These are phyloP conservation scores for Termitomyces sp. DNA, from an alignment of 768 basidiomycete species.

Conservation along the genomic window DNA sequence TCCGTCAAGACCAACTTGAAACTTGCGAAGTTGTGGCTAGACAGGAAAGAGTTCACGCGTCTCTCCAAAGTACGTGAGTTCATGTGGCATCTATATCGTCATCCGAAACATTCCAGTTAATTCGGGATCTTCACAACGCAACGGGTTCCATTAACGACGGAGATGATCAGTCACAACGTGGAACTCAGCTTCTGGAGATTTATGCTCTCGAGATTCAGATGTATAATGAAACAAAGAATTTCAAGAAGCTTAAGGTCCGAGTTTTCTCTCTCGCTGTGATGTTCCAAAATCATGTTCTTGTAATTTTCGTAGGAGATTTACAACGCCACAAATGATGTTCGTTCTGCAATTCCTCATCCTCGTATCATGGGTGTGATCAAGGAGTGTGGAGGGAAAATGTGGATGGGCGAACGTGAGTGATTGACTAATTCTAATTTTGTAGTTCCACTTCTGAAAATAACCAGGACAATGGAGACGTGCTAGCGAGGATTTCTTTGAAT, in stretches of 20 bases:
- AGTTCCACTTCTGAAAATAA: neutral
- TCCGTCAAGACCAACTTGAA: slow-evolving; percentile 96
- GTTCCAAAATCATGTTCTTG: neutral
- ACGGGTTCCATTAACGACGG: slow-evolving; percentile 57
- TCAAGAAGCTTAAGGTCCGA: slow-evolving; percentile 88
- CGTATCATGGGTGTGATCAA: slow-evolving; percentile 99
- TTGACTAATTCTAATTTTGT: too few species aligned
- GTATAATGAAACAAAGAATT: slow-evolving; percentile 95
- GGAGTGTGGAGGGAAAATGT: slow-evolving; percentile 99
- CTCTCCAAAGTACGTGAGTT: slow-evolving; percentile 61
- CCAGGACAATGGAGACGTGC: slow-evolving; percentile 94
- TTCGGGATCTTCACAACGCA: slow-evolving; percentile 68
- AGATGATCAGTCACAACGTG: slow-evolving; percentile 87
- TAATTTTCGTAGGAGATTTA: slow-evolving; percentile 76
- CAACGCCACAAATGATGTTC: slow-evolving; percentile 88
- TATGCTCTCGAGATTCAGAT: slow-evolving; percentile 99
- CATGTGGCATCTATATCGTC: neutral
- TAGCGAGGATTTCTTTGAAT: slow-evolving; percentile 98
- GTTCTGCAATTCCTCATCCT: slow-evolving; percentile 96
- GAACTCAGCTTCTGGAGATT: slow-evolving; percentile 92
- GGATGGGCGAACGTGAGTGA: slow-evolving; percentile 95
- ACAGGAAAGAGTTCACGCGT: slow-evolving; percentile 85
- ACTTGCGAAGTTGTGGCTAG: slow-evolving; percentile 95
- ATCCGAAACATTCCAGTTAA: slow-evolving; percentile 42
- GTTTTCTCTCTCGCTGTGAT: neutral